A percentile compares a stretch with the other conserved stretches of the same genome.
These are phyloP conservation scores for Pichia sp. DNA, from an alignment of 1,139 yeast species.

Conservation along the genomic window DNA sequence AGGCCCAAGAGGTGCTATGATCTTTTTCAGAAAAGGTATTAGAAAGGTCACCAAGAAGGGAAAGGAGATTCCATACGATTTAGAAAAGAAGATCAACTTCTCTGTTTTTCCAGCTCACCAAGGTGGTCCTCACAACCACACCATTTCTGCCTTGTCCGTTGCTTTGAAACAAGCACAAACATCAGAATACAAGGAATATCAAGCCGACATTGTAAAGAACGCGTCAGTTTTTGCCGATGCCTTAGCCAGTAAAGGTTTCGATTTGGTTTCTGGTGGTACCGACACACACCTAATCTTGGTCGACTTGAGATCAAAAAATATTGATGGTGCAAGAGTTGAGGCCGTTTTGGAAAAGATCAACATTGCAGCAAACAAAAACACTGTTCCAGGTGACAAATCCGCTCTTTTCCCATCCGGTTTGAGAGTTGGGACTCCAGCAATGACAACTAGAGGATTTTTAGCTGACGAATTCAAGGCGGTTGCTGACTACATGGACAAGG, in stretches of 20 bases:
- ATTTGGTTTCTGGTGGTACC: slow-evolving; percentile 86
- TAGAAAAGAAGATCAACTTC: slow-evolving; percentile 93
- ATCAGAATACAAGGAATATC: slow-evolving; percentile 90
- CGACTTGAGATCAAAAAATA: slow-evolving; percentile 74
- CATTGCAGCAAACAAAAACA: slow-evolving; percentile 93
- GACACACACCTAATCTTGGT: slow-evolving; percentile 90
- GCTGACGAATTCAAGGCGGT: slow-evolving; percentile 73
- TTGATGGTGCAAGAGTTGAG: slow-evolving; percentile 96
- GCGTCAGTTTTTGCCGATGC: slow-evolving; percentile 83
- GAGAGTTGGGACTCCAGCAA: slow-evolving; percentile 96
- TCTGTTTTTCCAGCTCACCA: slow-evolving; percentile 99
- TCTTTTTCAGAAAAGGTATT: slow-evolving; percentile 95
- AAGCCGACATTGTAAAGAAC: slow-evolving; percentile 80
- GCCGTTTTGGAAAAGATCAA: slow-evolving; percentile 83
- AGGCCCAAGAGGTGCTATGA: slow-evolving; percentile 99
- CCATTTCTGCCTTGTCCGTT: slow-evolving; percentile 94
- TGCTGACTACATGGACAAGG: slow-evolving; percentile 71
- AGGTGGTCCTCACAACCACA: slow-evolving; percentile 99
- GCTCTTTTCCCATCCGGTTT: slow-evolving; percentile 94
- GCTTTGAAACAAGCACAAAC: slow-evolving; percentile 93
- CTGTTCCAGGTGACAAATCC: slow-evolving; percentile 93
- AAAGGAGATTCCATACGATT: slow-evolving; percentile 79
- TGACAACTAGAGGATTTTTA: slow-evolving; percentile 94
- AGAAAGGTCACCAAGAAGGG: slow-evolving; percentile 91
- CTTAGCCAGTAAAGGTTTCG: slow-evolving; percentile 62